Percentiles rank a stretch among this genome's conserved stretches.
Evolutionary conservation across 345 rosid genomes (phyloP).

Genomic region (Tarenaya hassleriana): DNA sequence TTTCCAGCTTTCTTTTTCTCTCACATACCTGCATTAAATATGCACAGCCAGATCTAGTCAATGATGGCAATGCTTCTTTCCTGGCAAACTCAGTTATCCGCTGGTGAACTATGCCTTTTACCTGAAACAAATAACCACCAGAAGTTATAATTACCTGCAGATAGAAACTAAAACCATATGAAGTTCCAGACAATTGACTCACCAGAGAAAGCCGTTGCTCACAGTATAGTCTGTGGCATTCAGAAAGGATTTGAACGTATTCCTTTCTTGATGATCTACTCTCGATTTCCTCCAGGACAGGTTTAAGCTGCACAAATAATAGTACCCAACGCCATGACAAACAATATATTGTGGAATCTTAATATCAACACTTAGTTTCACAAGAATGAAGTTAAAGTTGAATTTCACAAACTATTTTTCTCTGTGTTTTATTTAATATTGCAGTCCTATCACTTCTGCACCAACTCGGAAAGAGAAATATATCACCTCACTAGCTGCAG

Average conservation of each 20-base stretch:
- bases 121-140: conserved; percentile 34
- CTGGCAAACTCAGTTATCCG: conserved; percentile 83
- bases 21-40: conserved; percentile 81
- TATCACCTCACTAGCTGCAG: conserved; percentile 88
- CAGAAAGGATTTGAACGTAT: conserved; percentile 70
- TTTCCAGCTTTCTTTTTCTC: not conserved
- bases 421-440: conserved; percentile 6
- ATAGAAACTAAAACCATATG: conserved; percentile 11
- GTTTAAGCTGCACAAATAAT: conserved; percentile 66
- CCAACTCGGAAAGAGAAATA: conserved; percentile 10
- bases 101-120: conserved; percentile 83
- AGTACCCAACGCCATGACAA: not conserved
- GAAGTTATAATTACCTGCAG: conserved; percentile 12
- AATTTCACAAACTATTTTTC: conserved; percentile 2
- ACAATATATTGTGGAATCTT: not conserved
- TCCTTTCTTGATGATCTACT: conserved; percentile 90
- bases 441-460: conserved; percentile 2
- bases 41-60: conserved; percentile 97
- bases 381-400: not conserved
- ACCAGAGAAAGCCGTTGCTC: conserved; percentile 91
- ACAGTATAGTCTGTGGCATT: conserved; percentile 91
- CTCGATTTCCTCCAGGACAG: conserved; percentile 83
- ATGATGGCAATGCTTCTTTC: conserved; percentile 84
- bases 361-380: conserved; percentile 5
- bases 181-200: conserved; percentile 27